A percentile compares a stretch with the other conserved stretches of the same genome.
Conservation (phyloP, 805 yeast genomes). For the Hanseniaspora clermontiae region DNA sequence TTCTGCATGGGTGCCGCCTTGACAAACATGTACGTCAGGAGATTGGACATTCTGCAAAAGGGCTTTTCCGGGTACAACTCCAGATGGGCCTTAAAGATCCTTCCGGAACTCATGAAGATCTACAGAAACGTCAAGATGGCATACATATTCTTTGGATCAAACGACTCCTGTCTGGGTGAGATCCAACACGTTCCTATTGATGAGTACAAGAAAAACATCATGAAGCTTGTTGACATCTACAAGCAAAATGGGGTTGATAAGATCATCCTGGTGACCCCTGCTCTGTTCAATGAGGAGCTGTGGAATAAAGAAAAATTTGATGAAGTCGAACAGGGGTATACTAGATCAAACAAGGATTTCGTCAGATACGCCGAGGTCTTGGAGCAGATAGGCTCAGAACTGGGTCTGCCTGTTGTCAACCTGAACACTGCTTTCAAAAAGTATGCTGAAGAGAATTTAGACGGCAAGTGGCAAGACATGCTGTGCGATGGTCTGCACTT, state of each 20-base stretch:
- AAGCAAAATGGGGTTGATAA: conserved; percentile 32
- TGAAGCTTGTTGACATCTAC: conserved; percentile 32
- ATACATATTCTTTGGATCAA: conserved; percentile 68
- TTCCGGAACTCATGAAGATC: conserved; percentile 36
- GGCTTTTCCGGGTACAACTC: conserved; percentile 73
- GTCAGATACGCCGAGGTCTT: conserved; percentile 41
- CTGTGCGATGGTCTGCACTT: conserved; percentile 51
- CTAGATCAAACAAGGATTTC: conserved; percentile 37
- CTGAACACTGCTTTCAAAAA: conserved; percentile 34
- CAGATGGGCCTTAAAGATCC: conserved; percentile 41
- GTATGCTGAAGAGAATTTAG: conserved; percentile 22
- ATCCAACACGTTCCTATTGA: conserved; percentile 40
- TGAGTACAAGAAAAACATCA: conserved; percentile 38
- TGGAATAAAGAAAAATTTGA: conserved; percentile 30
- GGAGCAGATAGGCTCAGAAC: conserved; percentile 32
- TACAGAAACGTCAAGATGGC: conserved; percentile 29
- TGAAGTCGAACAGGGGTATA: conserved; percentile 31
- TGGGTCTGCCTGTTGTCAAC: conserved; percentile 47
- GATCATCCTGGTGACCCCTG: conserved; percentile 53
- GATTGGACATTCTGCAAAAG: conserved; percentile 54
- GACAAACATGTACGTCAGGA: conserved; percentile 41
- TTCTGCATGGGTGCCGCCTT: conserved; percentile 43
- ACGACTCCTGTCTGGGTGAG: conserved; percentile 46
- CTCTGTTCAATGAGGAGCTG: conserved; percentile 35
- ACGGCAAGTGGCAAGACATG: conserved; percentile 32